Percentiles rank a stretch among this genome's conserved stretches.
Conservation (phyloP, 306 rosid species). For the Crataegus laevigata region DNA sequence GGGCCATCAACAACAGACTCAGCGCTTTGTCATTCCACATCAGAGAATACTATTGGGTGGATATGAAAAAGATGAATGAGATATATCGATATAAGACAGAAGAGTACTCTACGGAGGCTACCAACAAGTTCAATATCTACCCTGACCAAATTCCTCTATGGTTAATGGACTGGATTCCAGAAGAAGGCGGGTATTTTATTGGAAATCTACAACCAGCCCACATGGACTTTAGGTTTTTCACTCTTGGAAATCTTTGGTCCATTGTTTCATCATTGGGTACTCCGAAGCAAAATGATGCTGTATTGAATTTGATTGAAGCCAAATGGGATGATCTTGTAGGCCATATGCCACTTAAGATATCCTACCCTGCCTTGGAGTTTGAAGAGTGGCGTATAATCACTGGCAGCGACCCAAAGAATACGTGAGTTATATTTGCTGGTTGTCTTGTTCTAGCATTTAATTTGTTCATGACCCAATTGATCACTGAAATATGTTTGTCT, state of each 20-base stretch:
- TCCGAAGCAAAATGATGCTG: slow-evolving; percentile 70
- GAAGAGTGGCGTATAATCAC: slow-evolving; percentile 96
- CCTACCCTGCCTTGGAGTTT: slow-evolving; percentile 82
- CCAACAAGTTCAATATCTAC: slow-evolving; percentile 90
- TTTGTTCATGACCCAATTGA: not conserved
- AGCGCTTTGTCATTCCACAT: slow-evolving; percentile 87
- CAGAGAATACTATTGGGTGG: slow-evolving; percentile 94
- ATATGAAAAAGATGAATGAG: slow-evolving; percentile 79
- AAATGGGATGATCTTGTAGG: slow-evolving; percentile 92
- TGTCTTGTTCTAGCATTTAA: not conserved
- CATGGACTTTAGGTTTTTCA: slow-evolving; percentile 97
- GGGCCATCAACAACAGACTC: slow-evolving; percentile 78
- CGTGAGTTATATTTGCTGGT: slow-evolving; percentile 40
- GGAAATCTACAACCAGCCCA: slow-evolving; percentile 98
- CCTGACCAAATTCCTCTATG: slow-evolving; percentile 94
- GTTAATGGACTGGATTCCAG: slow-evolving; percentile 96
- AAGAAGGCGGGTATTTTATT: slow-evolving; percentile 78
- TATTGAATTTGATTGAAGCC: slow-evolving; percentile 67
- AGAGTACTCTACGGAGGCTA: slow-evolving; percentile 84
- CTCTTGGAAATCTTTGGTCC: slow-evolving; percentile 94
- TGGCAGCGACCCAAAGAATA: slow-evolving; percentile 93
- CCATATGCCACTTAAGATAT: slow-evolving; percentile 83
- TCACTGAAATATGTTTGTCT: slow-evolving; percentile 14
- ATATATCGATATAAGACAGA: slow-evolving; percentile 94
- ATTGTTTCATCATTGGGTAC: slow-evolving; percentile 83